Evolutionary conservation across 352 stramenopile genomes (phyloP), one percentile per base, ranked within the genome.

Genomic region (Globisporangium recalcitrans): DNA sequence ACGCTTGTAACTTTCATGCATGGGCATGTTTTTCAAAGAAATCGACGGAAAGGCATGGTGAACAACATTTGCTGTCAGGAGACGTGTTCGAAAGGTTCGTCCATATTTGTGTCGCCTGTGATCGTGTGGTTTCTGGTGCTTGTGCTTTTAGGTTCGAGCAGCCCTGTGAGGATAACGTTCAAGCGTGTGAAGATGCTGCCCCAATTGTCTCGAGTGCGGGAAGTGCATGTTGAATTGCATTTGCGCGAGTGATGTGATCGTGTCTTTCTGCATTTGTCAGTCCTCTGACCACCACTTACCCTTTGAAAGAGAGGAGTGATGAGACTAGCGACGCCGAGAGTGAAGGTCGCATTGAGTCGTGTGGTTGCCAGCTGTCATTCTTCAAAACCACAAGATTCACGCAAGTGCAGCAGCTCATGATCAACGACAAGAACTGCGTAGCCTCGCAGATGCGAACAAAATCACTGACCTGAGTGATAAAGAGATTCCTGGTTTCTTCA

Each of bases 11-110:
- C 24, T 29, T 54, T n/a, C 26, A 34, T 31, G 26, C 49, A 46
- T 46, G 38, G 27, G 14, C 49, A 36, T 53, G 2, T 53, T 53
- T 55, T 31, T 55, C 32, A 46, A 46, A 8, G n/a, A 55, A 55
- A 55, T 26, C 16, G 26, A 38, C 49, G 26, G 22, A 21, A 55
- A 29, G 7, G 31, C 16, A 31, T 36, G 11, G n/a, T 53, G 48
- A 46, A 46, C 38, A 46, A 46, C 8, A 16, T 46, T 46, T 46
- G 38, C 38, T 46, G 38, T 21, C 16, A 16, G 14, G 16, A 46
- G 38, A 21, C 38, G 16, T 46, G 38, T 21, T 46, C 38, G 16
- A 46, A 46, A 46, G 38, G 16, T 46, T 7, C 2, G 38, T 46
- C 5, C 6, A 46, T 16, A 46, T 21, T 10, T 46, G 36, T 42